Base-by-base conservation (phyloP, 495 filamentous ascomycete species). In the Acidiella bohemica region DNA sequence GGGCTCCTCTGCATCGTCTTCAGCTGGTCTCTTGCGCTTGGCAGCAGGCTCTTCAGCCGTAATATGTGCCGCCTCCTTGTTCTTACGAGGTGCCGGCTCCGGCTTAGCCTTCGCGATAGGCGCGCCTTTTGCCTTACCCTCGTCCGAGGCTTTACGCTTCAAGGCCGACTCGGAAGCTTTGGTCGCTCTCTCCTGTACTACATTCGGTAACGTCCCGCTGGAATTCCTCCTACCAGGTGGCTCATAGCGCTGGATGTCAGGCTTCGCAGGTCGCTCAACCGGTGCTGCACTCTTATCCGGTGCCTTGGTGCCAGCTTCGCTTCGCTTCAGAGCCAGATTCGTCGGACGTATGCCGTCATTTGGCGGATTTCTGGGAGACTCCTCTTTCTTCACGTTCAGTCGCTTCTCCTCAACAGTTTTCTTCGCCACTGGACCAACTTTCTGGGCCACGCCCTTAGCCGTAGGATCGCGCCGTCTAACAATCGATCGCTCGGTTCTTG, bases 181-280 rank as follows among this genome's bases (percentile, higher is more conserved):
- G 20, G n/a, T 25, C 4, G 24, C 16, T 13, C 16, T 19, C n/a
- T 39, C 36, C 25, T n/a, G n/a, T n/a, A n/a, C n/a, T n/a, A n/a
- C n/a, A n/a, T n/a, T n/a, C n/a, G n/a, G n/a, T n/a, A n/a, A n/a
- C n/a, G n/a, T n/a, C n/a, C n/a, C n/a, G n/a, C n/a, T n/a, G n/a
- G n/a, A n/a, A n/a, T 39, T 39, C 26, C 26, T 8, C 25, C 14
- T 28, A 14, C 9, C 34, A 2, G 34, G 34, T 6, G 34, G 19
- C 22, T 37, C 34, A 25, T 37, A 37, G 4, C 34, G 24, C 26
- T 17, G 18, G 4, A 28, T 39, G 16, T 39, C 36, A n/a, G 23
- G 36, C 13, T n/a, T n/a, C n/a, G n/a, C n/a, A 27, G 25, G 7
- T 27, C 7, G 25, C 25, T 27, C n/a, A 7, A 27, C 25, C 25